Percentiles rank a stretch among this genome's conserved stretches.
These are phyloP conservation scores for Ceratocystis smalleyi DNA, from an alignment of 2,329 filamentous ascomycete species.

Conservation along the genomic window DNA sequence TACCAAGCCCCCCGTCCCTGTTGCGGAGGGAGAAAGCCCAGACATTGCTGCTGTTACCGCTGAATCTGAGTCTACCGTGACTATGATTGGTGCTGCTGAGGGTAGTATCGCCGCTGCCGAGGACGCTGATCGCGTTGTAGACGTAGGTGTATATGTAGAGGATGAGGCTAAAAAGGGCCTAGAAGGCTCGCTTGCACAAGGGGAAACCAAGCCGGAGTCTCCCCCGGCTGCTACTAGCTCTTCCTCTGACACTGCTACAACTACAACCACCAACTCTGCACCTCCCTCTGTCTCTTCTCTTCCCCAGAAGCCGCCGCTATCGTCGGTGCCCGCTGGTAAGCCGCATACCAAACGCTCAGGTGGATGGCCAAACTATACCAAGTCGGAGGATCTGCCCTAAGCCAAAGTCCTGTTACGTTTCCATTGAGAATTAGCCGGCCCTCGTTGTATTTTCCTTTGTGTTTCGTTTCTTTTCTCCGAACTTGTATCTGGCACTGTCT, in stretches of 20 bases:
- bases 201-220: conserved; percentile 26
- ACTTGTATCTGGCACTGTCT: neutral
- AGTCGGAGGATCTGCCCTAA: conserved; percentile 23
- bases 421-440: too few relatives aligned
- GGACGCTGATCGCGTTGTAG: neutral
- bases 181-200: conserved; percentile 18
- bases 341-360: conserved; percentile 24
- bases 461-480: too few relatives aligned
- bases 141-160: conserved; percentile 16
- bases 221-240: conserved; percentile 20
- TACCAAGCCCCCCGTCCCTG: conserved; percentile 10
- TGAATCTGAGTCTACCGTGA: neutral
- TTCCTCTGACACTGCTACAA: conserved; percentile 20
- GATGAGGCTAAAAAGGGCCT: conserved; percentile 7
- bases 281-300: conserved; percentile 21
- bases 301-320: conserved; percentile 14
- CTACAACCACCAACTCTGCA: neutral
- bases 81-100: neutral
- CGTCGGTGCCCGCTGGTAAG: conserved; percentile 24
- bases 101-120: neutral
- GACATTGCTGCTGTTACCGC: conserved; percentile 8
- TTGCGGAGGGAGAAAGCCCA: neutral
- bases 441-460: too few relatives aligned
- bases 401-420: conserved; percentile 18
- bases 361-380: conserved; percentile 25